Evolutionary conservation across 768 basidiomycete genomes (phyloP), one percentile per base, ranked within the genome.

Genomic region (Rhizopogon sp.): DNA sequence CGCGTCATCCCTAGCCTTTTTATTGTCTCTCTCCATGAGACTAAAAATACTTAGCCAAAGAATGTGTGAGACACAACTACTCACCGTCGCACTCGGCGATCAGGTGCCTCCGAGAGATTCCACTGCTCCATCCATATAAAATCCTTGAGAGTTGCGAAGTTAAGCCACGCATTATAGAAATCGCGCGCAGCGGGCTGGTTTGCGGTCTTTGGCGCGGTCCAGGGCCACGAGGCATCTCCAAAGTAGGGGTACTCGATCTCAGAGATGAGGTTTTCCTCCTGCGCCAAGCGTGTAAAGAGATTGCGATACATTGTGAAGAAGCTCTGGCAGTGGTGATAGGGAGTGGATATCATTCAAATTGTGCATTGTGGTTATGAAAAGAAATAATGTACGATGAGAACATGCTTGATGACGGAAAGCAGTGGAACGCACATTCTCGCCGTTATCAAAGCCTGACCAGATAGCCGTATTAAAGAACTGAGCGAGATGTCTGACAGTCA

Each of bases 21-120:
- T 92, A 70, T 99, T 98, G 60, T 98, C 97, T 62, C 86, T 91
- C 66, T 98, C 97, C 89, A 98, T 94, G 44, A 93, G 64, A 62
- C 91, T 92, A 13, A 31, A 13, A 37, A 6, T 42, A 17, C 43
- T 62, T 29, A 53, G 42, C 13, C n/a, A 46, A 22, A 10, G 2
- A 28, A 35, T 35, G 8, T 29, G 20, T 9, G 37, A 16, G 16
- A 25, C 29, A 6, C 22, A n/a, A 17, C 14, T 5, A 61, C 75
- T 31, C 55, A 88, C 84, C 97, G 81, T 64, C 93, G 79, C 40
- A 89, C 81, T 28, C 85, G 82, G 17, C 97, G 77, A 69, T 98
- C 95, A 3, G 92, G 90, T 1, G 92, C 95, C 56, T 96, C 88
- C 6, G 82, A 72, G 13, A 83, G 56, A 66, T 94, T 88, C 85